Evolutionary conservation across 306 rosid genomes (phyloP), one percentile per base, ranked within the genome.

Genomic region (Cicer chorassanicum): DNA sequence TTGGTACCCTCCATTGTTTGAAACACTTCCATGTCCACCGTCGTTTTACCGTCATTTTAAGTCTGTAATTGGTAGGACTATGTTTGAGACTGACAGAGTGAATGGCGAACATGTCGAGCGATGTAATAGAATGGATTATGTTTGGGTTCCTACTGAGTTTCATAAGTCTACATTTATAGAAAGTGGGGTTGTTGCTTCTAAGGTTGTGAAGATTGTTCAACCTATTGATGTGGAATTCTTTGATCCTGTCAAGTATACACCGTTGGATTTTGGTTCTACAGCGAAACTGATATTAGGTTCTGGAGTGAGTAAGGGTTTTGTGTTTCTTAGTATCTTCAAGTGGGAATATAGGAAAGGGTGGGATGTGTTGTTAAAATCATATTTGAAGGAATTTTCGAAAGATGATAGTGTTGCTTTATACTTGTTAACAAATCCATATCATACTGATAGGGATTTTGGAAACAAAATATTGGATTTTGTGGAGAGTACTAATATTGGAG

Each of bases 321-420:
- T 87, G 55, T 88, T 92, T 65, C 49, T 92, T 51, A 92, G 98
- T 68, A 75, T 92, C 49, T 92, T 92, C 65, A 90, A 90, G 80
- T 92, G 96, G 98, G 98, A 92, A 75, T 84, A 81, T 68, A 90
- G 98, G 84, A 92, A 92, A 86, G 98, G 98, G 24, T 92, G 96
- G 96, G 98, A 92, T 84, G 83, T 90, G 68, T 76, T 92, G 84
- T 46, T 90, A 56, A 88, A 39, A 75, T 76, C 96, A 14, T 92
- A 87, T 80, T 84, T 90, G 87, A 82, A 69, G 80, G 96, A 88
- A 59, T 88, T 90, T 81, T 82, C 86, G 29, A 69, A 54, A 45
- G 86, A 60, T 42, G 98, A 90, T 77, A 63, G 43, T 41, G 91
- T 88, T 68, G 83, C 73, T 65, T 85, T 92, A 70, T 88, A 80